Percentiles rank a stretch among this genome's conserved stretches.
Evolutionary conservation across 2,329 filamentous ascomycete genomes (phyloP).

Genomic region (Nemania sp.): DNA sequence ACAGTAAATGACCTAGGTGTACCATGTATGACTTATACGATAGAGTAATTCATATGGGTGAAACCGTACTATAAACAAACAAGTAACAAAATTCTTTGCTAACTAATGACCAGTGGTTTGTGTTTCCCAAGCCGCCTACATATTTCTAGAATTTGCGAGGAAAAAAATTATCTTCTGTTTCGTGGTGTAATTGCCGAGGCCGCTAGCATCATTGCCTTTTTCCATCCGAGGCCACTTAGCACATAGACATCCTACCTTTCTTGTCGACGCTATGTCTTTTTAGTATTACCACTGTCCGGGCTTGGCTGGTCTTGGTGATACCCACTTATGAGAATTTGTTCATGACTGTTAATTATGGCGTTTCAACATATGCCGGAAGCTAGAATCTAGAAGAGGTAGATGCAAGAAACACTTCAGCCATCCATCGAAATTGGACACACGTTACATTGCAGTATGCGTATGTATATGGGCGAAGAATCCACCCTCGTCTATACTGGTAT

Average conservation of each 20-base stretch:
- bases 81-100: too few relatives aligned
- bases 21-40: too few relatives aligned
- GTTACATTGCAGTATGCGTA: slow-evolving; percentile 24
- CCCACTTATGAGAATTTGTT: slow-evolving; percentile 1
- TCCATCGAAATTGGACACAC: slow-evolving; percentile 18
- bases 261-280: neutral
- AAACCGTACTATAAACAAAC: too few relatives aligned
- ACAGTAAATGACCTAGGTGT: too few relatives aligned
- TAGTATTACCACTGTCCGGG: neutral
- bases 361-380: slow-evolving; percentile 15
- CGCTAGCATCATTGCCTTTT: neutral
- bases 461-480: slow-evolving; percentile 18
- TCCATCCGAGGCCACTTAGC: neutral
- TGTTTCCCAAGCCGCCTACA: too few relatives aligned
- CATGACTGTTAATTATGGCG: neutral
- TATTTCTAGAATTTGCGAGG: too few relatives aligned
- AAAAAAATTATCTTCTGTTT: neutral
- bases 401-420: slow-evolving; percentile 7
- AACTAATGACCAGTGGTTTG: too few relatives aligned
- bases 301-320: neutral
- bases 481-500: too few relatives aligned
- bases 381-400: neutral
- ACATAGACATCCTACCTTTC: too few relatives aligned
- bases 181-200: neutral
- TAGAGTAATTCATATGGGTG: too few relatives aligned